Evolutionary conservation across 768 basidiomycete species (phyloP).

Genomic region (Saitozyma sp.): DNA sequence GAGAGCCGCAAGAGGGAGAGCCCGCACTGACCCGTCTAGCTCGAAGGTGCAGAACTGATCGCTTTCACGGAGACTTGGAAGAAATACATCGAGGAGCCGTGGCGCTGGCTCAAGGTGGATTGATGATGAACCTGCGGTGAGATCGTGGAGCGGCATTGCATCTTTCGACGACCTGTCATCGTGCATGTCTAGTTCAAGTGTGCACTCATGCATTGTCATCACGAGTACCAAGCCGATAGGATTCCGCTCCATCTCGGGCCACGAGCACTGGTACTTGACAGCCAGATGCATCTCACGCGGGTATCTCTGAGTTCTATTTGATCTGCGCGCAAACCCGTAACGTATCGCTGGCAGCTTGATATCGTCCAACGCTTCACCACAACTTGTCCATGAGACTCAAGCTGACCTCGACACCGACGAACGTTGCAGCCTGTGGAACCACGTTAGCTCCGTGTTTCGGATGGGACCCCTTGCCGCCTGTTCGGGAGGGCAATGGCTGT

Average conservation of each 20-base stretch:
- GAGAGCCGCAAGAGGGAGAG: background rate
- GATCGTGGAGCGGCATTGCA: constrained; percentile 1
- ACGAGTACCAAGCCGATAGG: no score
- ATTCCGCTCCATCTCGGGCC: background rate
- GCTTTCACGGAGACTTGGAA: constrained; percentile 50
- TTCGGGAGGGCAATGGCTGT: no score
- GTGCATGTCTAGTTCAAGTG: no score
- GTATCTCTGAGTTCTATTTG: background rate
- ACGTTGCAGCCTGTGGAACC: constrained; percentile 35
- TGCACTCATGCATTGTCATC: no score
- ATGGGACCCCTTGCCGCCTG: no score
- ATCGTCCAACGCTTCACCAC: constrained; percentile 42
- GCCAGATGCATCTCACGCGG: no score
- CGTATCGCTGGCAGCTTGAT: background rate
- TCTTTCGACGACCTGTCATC: background rate
- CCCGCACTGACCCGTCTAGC: constrained; percentile 20
- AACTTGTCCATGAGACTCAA: constrained; percentile 75
- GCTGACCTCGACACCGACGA: constrained; percentile 85
- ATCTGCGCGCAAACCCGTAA: background rate
- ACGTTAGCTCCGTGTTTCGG: background rate
- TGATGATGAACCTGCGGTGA: background rate
- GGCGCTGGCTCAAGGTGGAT: constrained; percentile 38
- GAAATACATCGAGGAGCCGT: constrained; percentile 42
- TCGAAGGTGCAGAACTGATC: constrained; percentile 49
- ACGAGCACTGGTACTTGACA: background rate